Evolutionary conservation across 805 yeast species (phyloP).

Genomic region (Pichia deserticola): DNA sequence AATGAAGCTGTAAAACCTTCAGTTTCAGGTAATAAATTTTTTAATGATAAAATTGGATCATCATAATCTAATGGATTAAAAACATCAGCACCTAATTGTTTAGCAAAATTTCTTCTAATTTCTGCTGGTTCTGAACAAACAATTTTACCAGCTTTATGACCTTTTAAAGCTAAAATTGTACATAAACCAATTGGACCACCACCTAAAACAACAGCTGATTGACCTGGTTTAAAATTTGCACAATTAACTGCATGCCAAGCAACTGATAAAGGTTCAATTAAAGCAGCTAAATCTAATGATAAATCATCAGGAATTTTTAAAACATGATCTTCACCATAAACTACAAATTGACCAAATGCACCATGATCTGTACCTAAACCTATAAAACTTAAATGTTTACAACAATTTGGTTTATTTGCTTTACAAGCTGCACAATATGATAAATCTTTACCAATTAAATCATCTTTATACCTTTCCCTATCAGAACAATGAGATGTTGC

Average conservation of each 20-base stretch:
- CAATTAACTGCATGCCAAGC: constrained; percentile 53
- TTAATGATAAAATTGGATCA: constrained; percentile 31
- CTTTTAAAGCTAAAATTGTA: constrained; percentile 46
- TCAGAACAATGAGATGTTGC: constrained; percentile 48
- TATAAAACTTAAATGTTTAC: constrained; percentile 34
- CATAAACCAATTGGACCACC: constrained; percentile 61
- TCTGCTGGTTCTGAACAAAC: constrained; percentile 57
- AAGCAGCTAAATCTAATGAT: constrained; percentile 36
- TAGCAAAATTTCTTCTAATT: constrained; percentile 55
- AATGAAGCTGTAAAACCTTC: constrained; percentile 43
- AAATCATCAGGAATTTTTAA: constrained; percentile 26
- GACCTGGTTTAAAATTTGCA: constrained; percentile 37
- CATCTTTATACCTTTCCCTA: constrained; percentile 28
- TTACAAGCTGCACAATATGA: constrained; percentile 36
- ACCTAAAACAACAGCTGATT: constrained; percentile 45
- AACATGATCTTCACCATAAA: constrained; percentile 30
- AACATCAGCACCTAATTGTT: constrained; percentile 38
- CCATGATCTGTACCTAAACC: constrained; percentile 48
- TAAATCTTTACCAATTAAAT: constrained; percentile 20
- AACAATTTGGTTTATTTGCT: constrained; percentile 39
- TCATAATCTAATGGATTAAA: constrained; percentile 43
- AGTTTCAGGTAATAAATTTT: constrained; percentile 32
- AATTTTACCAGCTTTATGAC: constrained; percentile 39
- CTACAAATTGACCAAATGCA: constrained; percentile 35
- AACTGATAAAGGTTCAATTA: constrained; percentile 52